phyloP scores from a whole-genome alignment of 768 basidiomycete genomes.

The Inosperma sp. region DNA sequence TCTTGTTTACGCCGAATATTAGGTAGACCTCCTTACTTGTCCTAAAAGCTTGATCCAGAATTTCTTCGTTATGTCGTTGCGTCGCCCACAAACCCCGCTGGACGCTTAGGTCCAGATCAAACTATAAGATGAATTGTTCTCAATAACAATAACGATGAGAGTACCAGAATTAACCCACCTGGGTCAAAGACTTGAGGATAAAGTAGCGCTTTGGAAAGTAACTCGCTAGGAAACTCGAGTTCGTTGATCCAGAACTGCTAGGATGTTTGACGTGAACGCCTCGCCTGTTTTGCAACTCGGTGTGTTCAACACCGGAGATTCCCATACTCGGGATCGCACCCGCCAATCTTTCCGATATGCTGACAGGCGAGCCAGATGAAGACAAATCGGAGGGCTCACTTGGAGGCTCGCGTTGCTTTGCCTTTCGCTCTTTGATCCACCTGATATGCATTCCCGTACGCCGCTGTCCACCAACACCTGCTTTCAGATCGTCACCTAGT shows the following conservation, averaged over 20 bases:
- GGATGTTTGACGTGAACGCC: conserved; percentile 34
- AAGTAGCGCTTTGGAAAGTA: conserved; percentile 90
- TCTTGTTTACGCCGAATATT: conserved; percentile 90
- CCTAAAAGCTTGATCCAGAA: conserved; percentile 90
- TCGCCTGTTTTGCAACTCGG: conserved; percentile 8
- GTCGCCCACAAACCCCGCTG: conserved; percentile 85
- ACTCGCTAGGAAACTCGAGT: conserved; percentile 68
- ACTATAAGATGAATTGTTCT: conserved; percentile 36
- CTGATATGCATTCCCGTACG: conserved; percentile 77
- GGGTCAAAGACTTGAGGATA: conserved; percentile 83
- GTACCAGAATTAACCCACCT: conserved; percentile 41
- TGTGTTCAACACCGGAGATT: conserved; percentile 42
- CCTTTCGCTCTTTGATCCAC: conserved; percentile 69
- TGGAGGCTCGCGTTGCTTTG: conserved; percentile 28
- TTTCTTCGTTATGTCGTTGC: conserved; percentile 86
- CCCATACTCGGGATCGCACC: conserved; percentile 28
- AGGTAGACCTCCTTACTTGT: conserved; percentile 84
- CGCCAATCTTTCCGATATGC: conserved; percentile 24
- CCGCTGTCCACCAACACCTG: conserved; percentile 89
- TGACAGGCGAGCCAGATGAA: conserved; percentile 26
- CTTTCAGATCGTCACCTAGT: conserved; percentile 78
- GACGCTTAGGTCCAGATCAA: conserved; percentile 75
- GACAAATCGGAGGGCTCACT: conserved; percentile 18
- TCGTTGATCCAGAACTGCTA: conserved; percentile 70
- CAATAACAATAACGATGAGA: neutral